Percentiles rank a stretch among this genome's conserved stretches.
Conservation (phyloP, 2,329 filamentous ascomycete species). For the Arthrobotrys sphaeroides region DNA sequence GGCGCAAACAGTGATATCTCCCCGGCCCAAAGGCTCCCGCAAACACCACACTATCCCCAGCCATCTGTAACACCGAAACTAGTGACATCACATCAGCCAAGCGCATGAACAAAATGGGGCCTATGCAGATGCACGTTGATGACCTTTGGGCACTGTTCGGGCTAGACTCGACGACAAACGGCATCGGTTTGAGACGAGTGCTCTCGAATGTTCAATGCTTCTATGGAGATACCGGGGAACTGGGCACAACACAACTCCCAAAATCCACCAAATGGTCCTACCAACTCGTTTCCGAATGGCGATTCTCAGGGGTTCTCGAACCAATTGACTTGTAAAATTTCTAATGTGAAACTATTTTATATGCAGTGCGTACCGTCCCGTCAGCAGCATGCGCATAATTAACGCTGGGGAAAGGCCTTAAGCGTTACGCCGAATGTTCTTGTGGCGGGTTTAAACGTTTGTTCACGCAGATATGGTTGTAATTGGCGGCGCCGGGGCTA, state of each 20-base stretch:
- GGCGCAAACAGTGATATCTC: no score
- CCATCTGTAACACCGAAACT: neutral
- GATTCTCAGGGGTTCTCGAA: neutral
- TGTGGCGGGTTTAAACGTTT: neutral
- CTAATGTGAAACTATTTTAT: neutral
- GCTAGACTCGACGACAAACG: neutral
- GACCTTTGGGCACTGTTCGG: slow-evolving; percentile 7
- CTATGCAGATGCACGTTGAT: slow-evolving; percentile 2
- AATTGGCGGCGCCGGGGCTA: neutral
- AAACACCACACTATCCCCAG: neutral
- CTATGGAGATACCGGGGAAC: neutral
- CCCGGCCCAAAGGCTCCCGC: neutral
- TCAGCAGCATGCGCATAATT: neutral
- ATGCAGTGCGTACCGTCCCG: neutral
- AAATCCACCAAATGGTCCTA: neutral
- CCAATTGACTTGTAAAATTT: neutral
- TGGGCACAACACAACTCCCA: neutral
- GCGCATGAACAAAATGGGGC: neutral
- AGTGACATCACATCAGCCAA: slow-evolving; percentile 12
- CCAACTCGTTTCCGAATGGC: neutral
- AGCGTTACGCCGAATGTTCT: no score
- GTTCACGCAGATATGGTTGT: neutral
- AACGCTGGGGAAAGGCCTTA: no score
- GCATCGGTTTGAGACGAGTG: neutral
- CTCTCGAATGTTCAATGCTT: neutral